These are phyloP conservation scores for Hypoxylon sp. DNA, from an alignment of 2,329 filamentous ascomycete genomes.

Conservation along the genomic window DNA sequence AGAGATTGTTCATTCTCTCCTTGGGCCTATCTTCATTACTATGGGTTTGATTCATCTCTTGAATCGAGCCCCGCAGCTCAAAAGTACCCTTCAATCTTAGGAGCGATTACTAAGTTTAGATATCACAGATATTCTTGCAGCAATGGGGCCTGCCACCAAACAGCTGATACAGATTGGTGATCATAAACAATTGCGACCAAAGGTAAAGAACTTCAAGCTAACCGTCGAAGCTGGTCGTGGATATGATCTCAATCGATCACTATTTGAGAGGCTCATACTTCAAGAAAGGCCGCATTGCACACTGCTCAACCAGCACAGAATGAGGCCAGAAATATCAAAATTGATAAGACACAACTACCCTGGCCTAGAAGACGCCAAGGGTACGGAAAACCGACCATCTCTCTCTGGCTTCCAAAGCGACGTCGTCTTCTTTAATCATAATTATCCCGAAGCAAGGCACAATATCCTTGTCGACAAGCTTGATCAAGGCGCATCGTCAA, in stretches of 20 bases:
- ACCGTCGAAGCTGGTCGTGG: conserved; percentile 75
- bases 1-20: not conserved
- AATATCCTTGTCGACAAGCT: conserved; percentile 61
- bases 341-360: conserved; percentile 73
- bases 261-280: conserved; percentile 77
- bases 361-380: conserved; percentile 68
- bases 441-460: conserved; percentile 65
- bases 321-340: conserved; percentile 76
- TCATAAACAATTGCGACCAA: conserved; percentile 79
- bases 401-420: conserved; percentile 71
- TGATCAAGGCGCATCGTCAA: conserved; percentile 65
- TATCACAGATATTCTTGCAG: conserved; percentile 68
- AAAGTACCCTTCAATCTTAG: not conserved
- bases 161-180: conserved; percentile 81
- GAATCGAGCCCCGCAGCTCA: not conserved
- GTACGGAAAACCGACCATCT: conserved; percentile 62
- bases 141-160: conserved; percentile 68
- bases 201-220: conserved; percentile 72
- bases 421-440: conserved; percentile 78
- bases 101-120: conserved; percentile 13
- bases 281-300: conserved; percentile 68
- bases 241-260: conserved; percentile 75
- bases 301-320: conserved; percentile 75
- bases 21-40: not conserved
- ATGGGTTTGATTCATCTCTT: not conserved